Evolutionary conservation across 2,329 filamentous ascomycete genomes (phyloP).

Genomic region (Phaeomoniella chlamydospora): DNA sequence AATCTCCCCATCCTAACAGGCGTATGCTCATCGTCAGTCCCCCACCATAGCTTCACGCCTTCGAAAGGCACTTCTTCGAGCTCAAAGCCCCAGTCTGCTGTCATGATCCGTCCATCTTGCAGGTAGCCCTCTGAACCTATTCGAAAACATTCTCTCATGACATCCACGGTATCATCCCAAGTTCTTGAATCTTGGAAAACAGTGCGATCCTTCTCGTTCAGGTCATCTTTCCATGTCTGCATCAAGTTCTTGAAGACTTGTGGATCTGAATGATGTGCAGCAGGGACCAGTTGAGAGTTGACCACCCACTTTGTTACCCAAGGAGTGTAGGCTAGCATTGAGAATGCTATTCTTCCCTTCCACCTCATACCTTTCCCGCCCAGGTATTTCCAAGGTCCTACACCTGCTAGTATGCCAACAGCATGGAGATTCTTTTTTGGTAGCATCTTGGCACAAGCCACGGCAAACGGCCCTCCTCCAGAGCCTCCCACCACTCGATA

Average conservation of each 20-base stretch:
- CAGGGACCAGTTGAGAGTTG: neutral
- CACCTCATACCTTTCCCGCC: neutral
- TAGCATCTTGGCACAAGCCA: conserved; percentile 7
- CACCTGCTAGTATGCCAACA: no score
- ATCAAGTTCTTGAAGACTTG: neutral
- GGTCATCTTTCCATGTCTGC: neutral
- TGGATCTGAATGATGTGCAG: neutral
- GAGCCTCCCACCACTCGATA: conserved; percentile 5
- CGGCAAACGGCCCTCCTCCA: conserved; percentile 5
- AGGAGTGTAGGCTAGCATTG: neutral
- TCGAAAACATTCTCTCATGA: neutral
- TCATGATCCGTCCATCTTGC: neutral
- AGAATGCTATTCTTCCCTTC: neutral
- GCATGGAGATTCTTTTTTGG: neutral
- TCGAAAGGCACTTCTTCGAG: neutral
- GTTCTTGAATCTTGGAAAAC: neutral
- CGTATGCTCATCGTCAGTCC: neutral
- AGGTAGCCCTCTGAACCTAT: neutral
- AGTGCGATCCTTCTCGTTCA: neutral
- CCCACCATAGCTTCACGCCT: neutral
- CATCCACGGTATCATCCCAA: neutral
- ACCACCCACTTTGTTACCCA: neutral
- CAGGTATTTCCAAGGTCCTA: no score
- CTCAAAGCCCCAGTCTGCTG: neutral
- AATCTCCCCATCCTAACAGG: neutral